Conservation (phyloP, 2,329 filamentous ascomycete genomes). For the Pseudocercospora fijiensis region DNA sequence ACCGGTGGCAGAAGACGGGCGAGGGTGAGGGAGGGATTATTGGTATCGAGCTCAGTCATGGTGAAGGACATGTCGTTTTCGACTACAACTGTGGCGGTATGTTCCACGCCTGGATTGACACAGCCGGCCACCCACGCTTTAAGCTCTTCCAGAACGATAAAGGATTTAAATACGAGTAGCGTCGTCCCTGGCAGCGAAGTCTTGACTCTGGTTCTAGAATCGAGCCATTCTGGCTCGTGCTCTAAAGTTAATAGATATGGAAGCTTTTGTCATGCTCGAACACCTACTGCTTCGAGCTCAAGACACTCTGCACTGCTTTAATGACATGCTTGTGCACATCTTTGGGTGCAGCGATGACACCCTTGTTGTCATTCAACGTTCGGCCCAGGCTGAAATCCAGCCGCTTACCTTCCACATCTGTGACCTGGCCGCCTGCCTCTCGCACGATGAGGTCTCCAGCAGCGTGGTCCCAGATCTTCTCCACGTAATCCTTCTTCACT, state of each 20-base stretch:
- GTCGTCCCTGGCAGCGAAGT: neutral
- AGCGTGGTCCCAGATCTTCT: conserved; percentile 99
- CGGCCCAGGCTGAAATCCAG: conserved; percentile 85
- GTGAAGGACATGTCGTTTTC: conserved; percentile 60
- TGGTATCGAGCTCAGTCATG: conserved; percentile 64
- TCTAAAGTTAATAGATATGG: neutral
- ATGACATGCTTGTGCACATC: conserved; percentile 75
- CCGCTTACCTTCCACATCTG: conserved; percentile 79
- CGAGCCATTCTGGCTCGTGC: neutral
- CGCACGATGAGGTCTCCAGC: conserved; percentile 91
- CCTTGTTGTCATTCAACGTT: conserved; percentile 86
- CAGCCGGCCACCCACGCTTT: conserved; percentile 54
- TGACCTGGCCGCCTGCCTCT: conserved; percentile 89
- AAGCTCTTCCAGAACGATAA: conserved; percentile 25
- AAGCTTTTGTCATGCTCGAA: neutral
- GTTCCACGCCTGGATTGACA: conserved; percentile 76
- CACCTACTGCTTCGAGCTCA: conserved; percentile 50
- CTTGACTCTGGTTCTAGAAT: neutral
- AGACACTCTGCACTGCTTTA: conserved; percentile 75
- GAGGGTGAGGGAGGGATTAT: conserved; percentile 87
- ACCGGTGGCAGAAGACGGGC: conserved; percentile 69
- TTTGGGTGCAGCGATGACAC: conserved; percentile 82
- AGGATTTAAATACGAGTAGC: neutral
- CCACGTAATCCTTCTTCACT: conserved; percentile 81
- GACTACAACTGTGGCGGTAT: conserved; percentile 87